phyloP scores from a whole-genome alignment of 2,329 filamentous ascomycete species.

The Apiospora marii region DNA sequence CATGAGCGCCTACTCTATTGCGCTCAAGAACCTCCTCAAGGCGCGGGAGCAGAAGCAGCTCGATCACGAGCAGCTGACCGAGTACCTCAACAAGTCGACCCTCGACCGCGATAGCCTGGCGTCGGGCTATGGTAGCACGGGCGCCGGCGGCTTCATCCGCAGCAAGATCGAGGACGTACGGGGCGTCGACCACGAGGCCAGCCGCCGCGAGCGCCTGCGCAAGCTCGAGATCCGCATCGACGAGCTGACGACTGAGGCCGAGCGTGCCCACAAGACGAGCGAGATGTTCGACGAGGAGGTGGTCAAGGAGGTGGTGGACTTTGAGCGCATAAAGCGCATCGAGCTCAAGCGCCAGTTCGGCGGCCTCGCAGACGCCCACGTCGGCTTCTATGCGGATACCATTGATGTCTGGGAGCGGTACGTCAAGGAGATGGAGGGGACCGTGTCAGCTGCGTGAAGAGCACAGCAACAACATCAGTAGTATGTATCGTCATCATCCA shows the following conservation, averaged over 20 bases:
- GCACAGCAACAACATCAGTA: not conserved
- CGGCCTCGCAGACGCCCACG: conserved; percentile 82
- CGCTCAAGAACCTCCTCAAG: conserved; percentile 87
- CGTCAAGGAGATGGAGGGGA: conserved; percentile 84
- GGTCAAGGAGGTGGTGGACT: conserved; percentile 89
- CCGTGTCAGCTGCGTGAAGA: conserved; percentile 40
- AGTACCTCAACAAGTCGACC: conserved; percentile 92
- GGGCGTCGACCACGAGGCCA: conserved; percentile 94
- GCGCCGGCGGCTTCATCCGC: conserved; percentile 86
- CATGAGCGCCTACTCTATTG: conserved; percentile 93
- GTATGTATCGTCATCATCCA: not conserved
- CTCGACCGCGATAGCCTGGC: conserved; percentile 82
- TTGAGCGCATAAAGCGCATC: conserved; percentile 93
- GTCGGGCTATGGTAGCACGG: conserved; percentile 63
- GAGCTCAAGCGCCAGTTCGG: conserved; percentile 92
- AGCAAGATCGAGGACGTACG: conserved; percentile 96
- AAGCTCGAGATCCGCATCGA: conserved; percentile 94
- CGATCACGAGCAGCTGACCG: conserved; percentile 93
- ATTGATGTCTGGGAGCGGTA: conserved; percentile 89
- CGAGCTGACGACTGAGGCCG: conserved; percentile 87
- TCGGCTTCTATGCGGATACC: conserved; percentile 83
- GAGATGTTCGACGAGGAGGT: conserved; percentile 98
- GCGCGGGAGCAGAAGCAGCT: conserved; percentile 97
- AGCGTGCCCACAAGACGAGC: conserved; percentile 83
- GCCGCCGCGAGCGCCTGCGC: conserved; percentile 83